Conservation (phyloP, 306 rosid genomes). For the Rosa lucieae region DNA sequence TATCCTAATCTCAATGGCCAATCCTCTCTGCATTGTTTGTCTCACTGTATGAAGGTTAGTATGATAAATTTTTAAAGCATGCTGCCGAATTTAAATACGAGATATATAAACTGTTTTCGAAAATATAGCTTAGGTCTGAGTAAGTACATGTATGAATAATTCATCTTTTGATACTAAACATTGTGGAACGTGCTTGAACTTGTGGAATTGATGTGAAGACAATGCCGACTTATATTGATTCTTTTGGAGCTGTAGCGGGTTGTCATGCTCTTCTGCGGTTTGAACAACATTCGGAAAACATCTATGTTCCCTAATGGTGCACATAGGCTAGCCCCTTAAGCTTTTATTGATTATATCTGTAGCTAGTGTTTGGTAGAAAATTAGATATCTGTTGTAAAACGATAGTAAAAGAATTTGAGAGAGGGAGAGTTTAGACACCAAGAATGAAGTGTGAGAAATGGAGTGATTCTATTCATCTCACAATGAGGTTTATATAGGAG, state of each 20-base stretch:
- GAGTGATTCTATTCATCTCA: no score
- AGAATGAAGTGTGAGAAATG: no score
- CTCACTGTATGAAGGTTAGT: slow-evolving; percentile 4
- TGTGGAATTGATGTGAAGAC: slow-evolving; percentile 74
- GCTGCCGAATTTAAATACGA: neutral
- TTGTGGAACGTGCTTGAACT: slow-evolving; percentile 56
- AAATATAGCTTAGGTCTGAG: neutral
- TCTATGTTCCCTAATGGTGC: neutral
- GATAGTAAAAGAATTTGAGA: no score
- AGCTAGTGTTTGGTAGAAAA: neutral
- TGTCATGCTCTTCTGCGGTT: neutral
- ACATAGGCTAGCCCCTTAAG: neutral
- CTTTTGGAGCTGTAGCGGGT: slow-evolving; percentile 55
- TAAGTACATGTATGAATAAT: neutral
- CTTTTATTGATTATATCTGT: neutral
- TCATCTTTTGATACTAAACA: neutral
- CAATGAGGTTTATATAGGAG: no score
- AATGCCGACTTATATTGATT: slow-evolving; percentile 68
- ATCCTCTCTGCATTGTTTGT: slow-evolving; percentile 38
- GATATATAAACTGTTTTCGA: neutral
- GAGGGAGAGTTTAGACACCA: no score
- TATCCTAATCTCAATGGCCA: slow-evolving; percentile 33
- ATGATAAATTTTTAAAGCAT: neutral
- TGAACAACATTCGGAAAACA: neutral
- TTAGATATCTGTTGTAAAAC: no score